Evolutionary conservation across 1,284 basidiomycete species (phyloP), one percentile per base, ranked within the genome.

Genomic region (Cryptococcus sp.): DNA sequence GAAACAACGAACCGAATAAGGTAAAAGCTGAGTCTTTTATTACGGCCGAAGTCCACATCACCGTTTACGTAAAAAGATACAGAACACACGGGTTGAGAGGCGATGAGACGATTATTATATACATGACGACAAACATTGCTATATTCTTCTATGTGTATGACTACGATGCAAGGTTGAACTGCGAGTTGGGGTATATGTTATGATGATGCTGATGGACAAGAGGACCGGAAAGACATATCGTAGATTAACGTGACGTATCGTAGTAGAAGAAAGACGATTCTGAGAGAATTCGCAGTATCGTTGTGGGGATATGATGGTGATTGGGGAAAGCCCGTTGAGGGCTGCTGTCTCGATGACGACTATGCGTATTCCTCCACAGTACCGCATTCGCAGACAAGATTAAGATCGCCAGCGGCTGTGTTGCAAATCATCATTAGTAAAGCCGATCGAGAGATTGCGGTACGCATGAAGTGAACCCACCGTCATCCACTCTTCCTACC

Each of bases 401-500:
- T 78, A 44, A 77, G 65, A 66, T 79, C 78, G 37, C 77, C 77
- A 19, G 74, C 72, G 37, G 77, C 76, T 72, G 55, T n/a, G 19
- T 37, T 34, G 29, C 29, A 34, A 40, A 19, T 19, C 46, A 50
- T 23, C 51, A 38, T 39, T 34, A 45, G 48, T 26, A 37, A 44
- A 19, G n/a, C 40, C 41, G 6, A 15, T 50, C 26, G 25, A 46
- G 45, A 20, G 29, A 8, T 48, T 48, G 43, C 8, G 41, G 22
- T 44, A n/a, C 15, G 13, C 41, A n/a, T 8, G 41, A 15, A 22
- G 2, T n/a, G 22, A n/a, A 80, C 86, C 73, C 71, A 91, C 89
- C 89, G 81, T 97, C 93, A 73, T 96, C 93, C 52, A 97, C 84
- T 54, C 93, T 84, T 13, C 89, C 88, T 48, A 94, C 89, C 10